A percentile compares a stretch with the other conserved stretches of the same genome.
These are phyloP conservation scores for Drechslerella stenobrocha DNA, from an alignment of 2,329 filamentous ascomycete species.

Conservation along the genomic window DNA sequence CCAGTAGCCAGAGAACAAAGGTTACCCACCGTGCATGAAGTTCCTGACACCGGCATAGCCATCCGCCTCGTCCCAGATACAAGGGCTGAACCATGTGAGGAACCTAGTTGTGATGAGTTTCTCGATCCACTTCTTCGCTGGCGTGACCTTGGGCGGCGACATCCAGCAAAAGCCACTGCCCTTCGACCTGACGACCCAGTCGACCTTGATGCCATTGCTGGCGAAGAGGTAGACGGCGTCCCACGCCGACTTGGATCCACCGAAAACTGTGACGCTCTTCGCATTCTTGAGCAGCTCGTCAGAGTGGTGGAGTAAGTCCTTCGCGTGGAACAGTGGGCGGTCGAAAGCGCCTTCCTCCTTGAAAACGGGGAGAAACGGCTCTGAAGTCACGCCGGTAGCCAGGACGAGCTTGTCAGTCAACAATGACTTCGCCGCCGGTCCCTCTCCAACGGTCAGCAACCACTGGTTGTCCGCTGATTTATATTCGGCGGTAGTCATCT, in stretches of 20 bases:
- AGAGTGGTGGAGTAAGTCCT: conserved; percentile 58
- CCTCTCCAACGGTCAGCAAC: conserved; percentile 58
- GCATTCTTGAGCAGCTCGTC: conserved; percentile 56
- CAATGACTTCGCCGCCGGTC: conserved; percentile 40
- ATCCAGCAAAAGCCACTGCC: conserved; percentile 66
- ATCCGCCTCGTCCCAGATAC: conserved; percentile 69
- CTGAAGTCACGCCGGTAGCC: conserved; percentile 63
- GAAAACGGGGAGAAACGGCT: conserved; percentile 59
- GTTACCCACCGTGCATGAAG: conserved; percentile 65
- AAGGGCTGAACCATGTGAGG: conserved; percentile 74
- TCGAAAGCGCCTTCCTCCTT: conserved; percentile 59
- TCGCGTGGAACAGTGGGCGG: conserved; percentile 60
- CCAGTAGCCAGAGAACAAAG: conserved; percentile 57
- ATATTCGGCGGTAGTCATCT: conserved; percentile 57
- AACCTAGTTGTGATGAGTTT: conserved; percentile 69
- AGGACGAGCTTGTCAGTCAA: conserved; percentile 59
- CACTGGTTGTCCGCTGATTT: conserved; percentile 54
- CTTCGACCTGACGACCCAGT: conserved; percentile 64
- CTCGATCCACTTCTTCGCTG: conserved; percentile 69
- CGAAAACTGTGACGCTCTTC: conserved; percentile 62
- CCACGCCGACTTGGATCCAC: conserved; percentile 68
- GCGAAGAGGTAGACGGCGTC: conserved; percentile 68
- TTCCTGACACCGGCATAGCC: conserved; percentile 62
- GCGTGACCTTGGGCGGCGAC: conserved; percentile 66
- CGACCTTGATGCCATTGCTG: conserved; percentile 61